phyloP scores from a whole-genome alignment of 2,329 filamentous ascomycete species.

The Botrytis deweyae region DNA sequence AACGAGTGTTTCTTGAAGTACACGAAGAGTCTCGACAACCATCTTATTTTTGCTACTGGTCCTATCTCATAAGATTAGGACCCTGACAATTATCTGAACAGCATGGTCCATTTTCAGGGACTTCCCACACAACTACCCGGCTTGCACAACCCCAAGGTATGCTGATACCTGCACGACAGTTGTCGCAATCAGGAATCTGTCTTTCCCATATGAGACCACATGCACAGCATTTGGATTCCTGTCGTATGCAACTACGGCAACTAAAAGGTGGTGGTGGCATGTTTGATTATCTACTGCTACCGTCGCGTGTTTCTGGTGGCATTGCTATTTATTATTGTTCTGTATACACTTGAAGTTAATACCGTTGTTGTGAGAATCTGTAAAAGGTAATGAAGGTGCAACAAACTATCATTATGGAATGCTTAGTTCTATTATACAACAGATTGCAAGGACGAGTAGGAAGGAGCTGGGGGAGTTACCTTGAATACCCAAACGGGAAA shows the following conservation, averaged over 20 bases:
- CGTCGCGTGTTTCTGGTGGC: background rate
- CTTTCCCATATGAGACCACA: background rate
- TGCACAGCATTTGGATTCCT: background rate
- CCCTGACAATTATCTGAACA: background rate
- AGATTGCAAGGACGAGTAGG: background rate
- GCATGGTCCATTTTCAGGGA: too few species aligned
- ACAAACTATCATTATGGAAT: too few species aligned
- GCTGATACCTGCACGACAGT: too few species aligned
- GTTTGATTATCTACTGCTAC: background rate
- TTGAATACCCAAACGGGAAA: background rate
- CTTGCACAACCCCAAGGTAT: too few species aligned
- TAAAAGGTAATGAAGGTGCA: too few species aligned
- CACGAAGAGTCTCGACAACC: background rate
- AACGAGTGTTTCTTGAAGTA: background rate
- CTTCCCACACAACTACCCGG: too few species aligned
- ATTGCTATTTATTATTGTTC: background rate
- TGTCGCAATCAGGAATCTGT: too few species aligned
- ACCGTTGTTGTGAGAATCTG: background rate
- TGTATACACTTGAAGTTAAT: background rate
- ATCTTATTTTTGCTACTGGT: background rate
- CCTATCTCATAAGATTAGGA: background rate
- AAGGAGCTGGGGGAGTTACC: too few species aligned
- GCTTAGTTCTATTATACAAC: background rate
- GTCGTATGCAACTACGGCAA: rapidly evolving
- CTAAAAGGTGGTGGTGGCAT: too few species aligned